These are phyloP conservation scores for Boletus pseudopeckii DNA, from an alignment of 768 basidiomycete genomes.

Conservation along the genomic window DNA sequence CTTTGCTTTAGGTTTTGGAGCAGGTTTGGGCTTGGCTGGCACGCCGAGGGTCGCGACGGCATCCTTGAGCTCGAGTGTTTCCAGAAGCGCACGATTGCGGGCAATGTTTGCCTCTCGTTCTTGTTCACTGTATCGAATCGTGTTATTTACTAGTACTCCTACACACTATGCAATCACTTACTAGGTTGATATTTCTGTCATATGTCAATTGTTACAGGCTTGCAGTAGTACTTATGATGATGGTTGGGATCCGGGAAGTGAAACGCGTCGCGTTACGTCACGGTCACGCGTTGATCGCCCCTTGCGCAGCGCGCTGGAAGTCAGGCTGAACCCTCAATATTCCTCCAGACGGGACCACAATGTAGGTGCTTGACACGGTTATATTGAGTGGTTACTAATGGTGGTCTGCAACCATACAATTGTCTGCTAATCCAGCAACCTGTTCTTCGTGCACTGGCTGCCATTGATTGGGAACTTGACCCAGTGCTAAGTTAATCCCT, in stretches of 20 bases:
- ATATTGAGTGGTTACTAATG: too few relatives aligned
- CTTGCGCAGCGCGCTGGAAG: too few relatives aligned
- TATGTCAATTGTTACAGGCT: constrained; percentile 6
- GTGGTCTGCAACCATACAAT: too few relatives aligned
- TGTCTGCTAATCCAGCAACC: too few relatives aligned
- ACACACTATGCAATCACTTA: constrained; percentile 26
- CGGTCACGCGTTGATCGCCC: constrained; percentile 14
- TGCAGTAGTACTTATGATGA: neutral
- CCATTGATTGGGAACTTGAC: too few relatives aligned
- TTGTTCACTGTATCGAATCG: constrained; percentile 43
- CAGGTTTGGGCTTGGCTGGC: constrained; percentile 37
- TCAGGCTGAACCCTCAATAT: too few relatives aligned
- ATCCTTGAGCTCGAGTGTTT: constrained; percentile 64
- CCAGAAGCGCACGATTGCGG: constrained; percentile 70
- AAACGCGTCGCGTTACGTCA: constrained; percentile 33
- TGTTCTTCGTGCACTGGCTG: too few relatives aligned
- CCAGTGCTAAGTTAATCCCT: too few relatives aligned
- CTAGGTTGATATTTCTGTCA: constrained; percentile 52
- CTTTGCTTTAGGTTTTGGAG: constrained; percentile 46
- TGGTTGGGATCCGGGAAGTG: neutral
- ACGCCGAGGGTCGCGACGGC: constrained; percentile 49
- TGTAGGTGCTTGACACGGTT: too few relatives aligned
- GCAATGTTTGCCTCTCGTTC: constrained; percentile 82
- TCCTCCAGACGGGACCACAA: too few relatives aligned
- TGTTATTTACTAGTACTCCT: neutral